Conservation (phyloP, 768 basidiomycete genomes). For the Russula sp. region DNA sequence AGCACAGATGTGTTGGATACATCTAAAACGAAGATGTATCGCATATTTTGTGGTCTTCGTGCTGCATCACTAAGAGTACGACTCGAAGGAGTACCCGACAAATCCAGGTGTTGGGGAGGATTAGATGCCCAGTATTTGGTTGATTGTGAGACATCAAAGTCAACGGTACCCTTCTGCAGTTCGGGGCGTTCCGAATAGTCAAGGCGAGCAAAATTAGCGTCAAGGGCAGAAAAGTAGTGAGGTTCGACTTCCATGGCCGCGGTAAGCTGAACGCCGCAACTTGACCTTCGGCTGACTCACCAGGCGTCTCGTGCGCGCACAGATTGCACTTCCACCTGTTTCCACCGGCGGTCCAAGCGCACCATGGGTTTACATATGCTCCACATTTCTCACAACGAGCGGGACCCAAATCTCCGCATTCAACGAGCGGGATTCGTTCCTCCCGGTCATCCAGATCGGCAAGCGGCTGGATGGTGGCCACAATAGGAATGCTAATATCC, state of each 20-base stretch:
- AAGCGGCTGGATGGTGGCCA: slow-evolving; percentile 84
- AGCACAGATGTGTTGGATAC: slow-evolving; percentile 60
- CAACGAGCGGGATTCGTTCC: slow-evolving; percentile 72
- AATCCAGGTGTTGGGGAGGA: slow-evolving; percentile 45
- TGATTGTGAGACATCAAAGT: slow-evolving; percentile 63
- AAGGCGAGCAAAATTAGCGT: slow-evolving; percentile 65
- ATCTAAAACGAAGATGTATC: slow-evolving; percentile 84
- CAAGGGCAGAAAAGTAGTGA: slow-evolving; percentile 81
- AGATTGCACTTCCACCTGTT: slow-evolving; percentile 89
- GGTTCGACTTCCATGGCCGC: slow-evolving; percentile 46
- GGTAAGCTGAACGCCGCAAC: background rate
- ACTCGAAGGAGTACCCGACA: slow-evolving; percentile 47
- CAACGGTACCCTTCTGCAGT: slow-evolving; percentile 84
- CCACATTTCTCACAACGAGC: slow-evolving; percentile 79
- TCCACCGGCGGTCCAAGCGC: slow-evolving; percentile 75
- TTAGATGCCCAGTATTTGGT: slow-evolving; percentile 81
- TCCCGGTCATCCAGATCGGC: slow-evolving; percentile 72
- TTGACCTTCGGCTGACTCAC: slow-evolving; percentile 37
- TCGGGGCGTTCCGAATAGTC: slow-evolving; percentile 82
- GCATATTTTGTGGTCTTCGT: slow-evolving; percentile 56
- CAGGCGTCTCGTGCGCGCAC: slow-evolving; percentile 76
- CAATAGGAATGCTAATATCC: slow-evolving; percentile 80
- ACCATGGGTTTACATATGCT: slow-evolving; percentile 94
- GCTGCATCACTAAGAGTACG: slow-evolving; percentile 37
- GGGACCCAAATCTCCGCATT: slow-evolving; percentile 65